Evolutionary conservation across 2,329 filamentous ascomycete species (phyloP).

Genomic region (Cercospora janseana): DNA sequence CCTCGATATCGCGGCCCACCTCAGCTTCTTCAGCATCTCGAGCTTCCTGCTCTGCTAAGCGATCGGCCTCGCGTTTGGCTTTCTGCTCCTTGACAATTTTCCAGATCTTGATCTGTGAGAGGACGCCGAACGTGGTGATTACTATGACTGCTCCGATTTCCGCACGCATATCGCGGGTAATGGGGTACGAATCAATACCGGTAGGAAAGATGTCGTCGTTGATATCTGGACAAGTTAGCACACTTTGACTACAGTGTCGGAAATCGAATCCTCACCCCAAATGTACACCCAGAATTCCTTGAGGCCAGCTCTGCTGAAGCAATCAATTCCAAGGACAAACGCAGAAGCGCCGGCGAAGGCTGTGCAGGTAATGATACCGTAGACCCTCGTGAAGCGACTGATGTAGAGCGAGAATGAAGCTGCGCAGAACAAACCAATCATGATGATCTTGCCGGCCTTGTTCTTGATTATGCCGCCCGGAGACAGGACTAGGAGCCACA

Average conservation of each 20-base stretch:
- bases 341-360: constrained; percentile 80
- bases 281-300: constrained; percentile 97
- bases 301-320: constrained; percentile 81
- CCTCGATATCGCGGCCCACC: constrained; percentile 64
- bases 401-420: constrained; percentile 73
- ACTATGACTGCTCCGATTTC: constrained; percentile 78
- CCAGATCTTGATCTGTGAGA: constrained; percentile 86
- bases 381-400: constrained; percentile 72
- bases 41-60: constrained; percentile 55
- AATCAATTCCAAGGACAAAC: constrained; percentile 81
- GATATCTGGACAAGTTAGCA: constrained; percentile 49
- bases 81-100: constrained; percentile 64
- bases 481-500: constrained; percentile 84
- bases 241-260: not conserved
- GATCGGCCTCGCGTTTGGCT: constrained; percentile 46
- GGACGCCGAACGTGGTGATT: constrained; percentile 69
- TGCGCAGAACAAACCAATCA: constrained; percentile 71
- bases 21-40: constrained; percentile 65
- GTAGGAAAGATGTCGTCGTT: constrained; percentile 79
- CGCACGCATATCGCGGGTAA: constrained; percentile 81
- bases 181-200: constrained; percentile 72
- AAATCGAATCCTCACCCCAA: constrained; percentile 59
- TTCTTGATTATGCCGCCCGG: constrained; percentile 70
- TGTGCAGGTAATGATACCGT: constrained; percentile 72
- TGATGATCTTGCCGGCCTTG: constrained; percentile 63